Evolutionary conservation across 805 yeast species (phyloP), one percentile per base, ranked within the genome.

Genomic region (Cyberlindnera mrakii): DNA sequence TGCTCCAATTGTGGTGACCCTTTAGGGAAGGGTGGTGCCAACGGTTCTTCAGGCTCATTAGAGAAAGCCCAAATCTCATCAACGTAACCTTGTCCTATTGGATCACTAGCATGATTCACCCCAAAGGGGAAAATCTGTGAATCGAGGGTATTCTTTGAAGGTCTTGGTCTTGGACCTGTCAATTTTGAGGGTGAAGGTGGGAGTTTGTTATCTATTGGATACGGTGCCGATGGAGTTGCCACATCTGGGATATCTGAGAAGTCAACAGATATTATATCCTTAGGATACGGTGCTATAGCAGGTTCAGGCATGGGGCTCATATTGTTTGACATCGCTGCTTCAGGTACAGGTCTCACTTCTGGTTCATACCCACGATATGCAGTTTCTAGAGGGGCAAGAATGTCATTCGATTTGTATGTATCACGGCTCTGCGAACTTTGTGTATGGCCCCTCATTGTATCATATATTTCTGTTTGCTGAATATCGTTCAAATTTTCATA

Each of bases 151-250:
- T 18, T 30, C 8, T n/a, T 30, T 36, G 41, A 6, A 5, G 62
- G 59, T 56, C 53, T 54, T 16, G 62, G 62, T 35, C 62, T 54
- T 10, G 62, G 60, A 0, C 61, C 60, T 8, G 47, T 42, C 6
- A 55, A 52, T 29, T 44, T 54, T 3, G 48, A 39, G 5, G 25
- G 25, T 2, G 31, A 11, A 15, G 41, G 25, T n/a, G 25, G 30
- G 10, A 39, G 31, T 7, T 29, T 27, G 30, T 19, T 17, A 18
- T 43, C 52, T 15, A 33, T 44, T 31, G 58, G 56, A 40, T 55
- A 54, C 30, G 57, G 58, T 6, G 55, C 49, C 3, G 39, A 31
- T 17, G 43, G 6, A 14, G 33, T 19, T n/a, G 45, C 6, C 6
- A 33, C 43, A 13, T 41, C 44, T 13, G 47, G 47, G 15, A 44